These are phyloP conservation scores for Spongispora temasekensis DNA, from an alignment of 1,284 basidiomycete species.

Conservation along the genomic window DNA sequence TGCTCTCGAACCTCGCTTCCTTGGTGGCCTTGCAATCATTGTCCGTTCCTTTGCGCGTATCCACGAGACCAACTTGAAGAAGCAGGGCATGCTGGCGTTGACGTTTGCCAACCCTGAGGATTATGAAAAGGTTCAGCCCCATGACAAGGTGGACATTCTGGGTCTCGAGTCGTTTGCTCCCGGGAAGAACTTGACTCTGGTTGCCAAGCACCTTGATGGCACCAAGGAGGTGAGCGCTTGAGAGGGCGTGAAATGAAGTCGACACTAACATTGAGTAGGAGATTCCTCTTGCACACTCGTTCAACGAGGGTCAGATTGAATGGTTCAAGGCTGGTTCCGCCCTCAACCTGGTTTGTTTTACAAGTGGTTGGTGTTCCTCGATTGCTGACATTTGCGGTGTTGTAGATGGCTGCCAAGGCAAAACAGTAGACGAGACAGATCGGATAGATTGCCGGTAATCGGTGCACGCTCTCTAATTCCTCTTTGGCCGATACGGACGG, in stretches of 20 bases:
- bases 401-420: background rate
- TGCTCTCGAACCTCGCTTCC: background rate
- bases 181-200: conserved; percentile 84
- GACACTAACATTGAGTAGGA: conserved; percentile 39
- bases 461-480: conserved; percentile 4
- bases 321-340: conserved; percentile 96
- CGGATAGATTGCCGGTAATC: no score
- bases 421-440: background rate
- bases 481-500: no score
- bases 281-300: conserved; percentile 74
- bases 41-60: background rate
- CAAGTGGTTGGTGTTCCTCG: background rate
- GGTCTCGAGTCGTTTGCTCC: conserved; percentile 81
- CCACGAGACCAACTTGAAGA: conserved; percentile 1
- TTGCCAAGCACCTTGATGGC: conserved; percentile 83
- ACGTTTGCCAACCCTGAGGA: background rate
- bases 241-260: background rate
- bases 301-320: conserved; percentile 88
- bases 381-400: conserved; percentile 28
- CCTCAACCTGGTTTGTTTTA: conserved; percentile 71
- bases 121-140: background rate
- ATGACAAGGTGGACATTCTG: conserved; percentile 41
- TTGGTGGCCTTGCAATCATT: background rate
- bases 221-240: conserved; percentile 57
- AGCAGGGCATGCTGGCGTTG: background rate